These are phyloP conservation scores for Alternaria postmessia DNA, from an alignment of 2,329 filamentous ascomycete genomes.

Conservation along the genomic window DNA sequence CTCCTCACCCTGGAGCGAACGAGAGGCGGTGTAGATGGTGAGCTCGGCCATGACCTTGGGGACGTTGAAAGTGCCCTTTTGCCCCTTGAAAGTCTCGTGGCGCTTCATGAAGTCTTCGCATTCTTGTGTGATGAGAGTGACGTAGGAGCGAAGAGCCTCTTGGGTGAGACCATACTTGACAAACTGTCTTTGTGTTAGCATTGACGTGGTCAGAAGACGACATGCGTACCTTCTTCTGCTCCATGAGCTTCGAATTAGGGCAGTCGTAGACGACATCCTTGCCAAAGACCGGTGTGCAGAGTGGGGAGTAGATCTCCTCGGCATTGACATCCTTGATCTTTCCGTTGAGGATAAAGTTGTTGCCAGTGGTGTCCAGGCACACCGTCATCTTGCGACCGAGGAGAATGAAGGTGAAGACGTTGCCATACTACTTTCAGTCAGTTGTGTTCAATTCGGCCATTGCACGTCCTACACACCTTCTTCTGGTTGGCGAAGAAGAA, in stretches of 20 bases:
- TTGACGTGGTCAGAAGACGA: not conserved
- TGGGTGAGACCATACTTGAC: constrained; percentile 83
- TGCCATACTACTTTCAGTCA: constrained; percentile 71
- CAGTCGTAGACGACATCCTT: constrained; percentile 90
- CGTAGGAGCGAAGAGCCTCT: constrained; percentile 77
- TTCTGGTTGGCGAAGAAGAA: constrained; percentile 79
- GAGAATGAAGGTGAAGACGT: constrained; percentile 88
- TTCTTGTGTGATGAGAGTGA: constrained; percentile 79
- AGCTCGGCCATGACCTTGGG: constrained; percentile 81
- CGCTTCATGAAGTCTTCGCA: constrained; percentile 76
- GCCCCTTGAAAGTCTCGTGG: constrained; percentile 70
- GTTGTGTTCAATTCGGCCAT: constrained; percentile 16
- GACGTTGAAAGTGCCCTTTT: constrained; percentile 75
- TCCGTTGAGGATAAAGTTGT: constrained; percentile 91
- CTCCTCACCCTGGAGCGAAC: constrained; percentile 83
- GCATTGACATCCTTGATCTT: constrained; percentile 90
- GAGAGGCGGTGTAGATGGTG: constrained; percentile 88
- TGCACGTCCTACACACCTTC: constrained; percentile 66
- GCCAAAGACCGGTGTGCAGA: constrained; percentile 77
- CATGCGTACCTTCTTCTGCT: constrained; percentile 83
- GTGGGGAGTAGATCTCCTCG: constrained; percentile 85
- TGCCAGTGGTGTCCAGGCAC: constrained; percentile 80
- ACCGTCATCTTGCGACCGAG: constrained; percentile 91
- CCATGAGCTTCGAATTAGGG: constrained; percentile 91
- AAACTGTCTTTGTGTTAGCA: constrained; percentile 60